Conservation (phyloP, 73 alveolate genomes). For the Tetrahymena elliotti region DNA sequence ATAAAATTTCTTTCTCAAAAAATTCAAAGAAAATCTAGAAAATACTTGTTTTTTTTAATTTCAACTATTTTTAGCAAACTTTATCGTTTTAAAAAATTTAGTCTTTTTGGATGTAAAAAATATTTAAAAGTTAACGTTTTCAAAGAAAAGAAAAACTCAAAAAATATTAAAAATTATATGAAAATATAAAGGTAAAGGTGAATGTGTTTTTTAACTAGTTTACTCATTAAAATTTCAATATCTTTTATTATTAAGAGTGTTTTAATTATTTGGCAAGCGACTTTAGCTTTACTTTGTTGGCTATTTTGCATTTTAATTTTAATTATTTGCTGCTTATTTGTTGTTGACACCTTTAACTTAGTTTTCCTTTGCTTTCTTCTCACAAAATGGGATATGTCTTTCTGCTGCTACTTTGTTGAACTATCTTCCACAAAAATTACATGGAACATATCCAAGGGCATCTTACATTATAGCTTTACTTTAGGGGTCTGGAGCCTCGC, state of each 20-base stretch:
- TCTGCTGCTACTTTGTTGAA: slow-evolving; percentile 49
- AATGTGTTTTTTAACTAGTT: no score
- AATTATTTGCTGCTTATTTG: neutral
- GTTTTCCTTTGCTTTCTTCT: slow-evolving; percentile 37
- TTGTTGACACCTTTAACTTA: slow-evolving; percentile 15
- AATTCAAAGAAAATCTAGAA: no score
- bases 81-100: no score
- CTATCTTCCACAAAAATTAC: slow-evolving; percentile 50
- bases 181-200: no score
- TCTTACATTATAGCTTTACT: neutral
- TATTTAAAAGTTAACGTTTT: no score
- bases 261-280: neutral
- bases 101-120: no score
- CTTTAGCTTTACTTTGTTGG: neutral
- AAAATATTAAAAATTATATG: no score
- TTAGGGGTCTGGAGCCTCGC: neutral
- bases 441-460: slow-evolving; percentile 29
- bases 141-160: neutral
- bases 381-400: slow-evolving; percentile 56
- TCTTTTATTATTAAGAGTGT: neutral
- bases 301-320: neutral
- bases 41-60: no score
- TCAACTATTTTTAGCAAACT: no score
- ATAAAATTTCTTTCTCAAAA: no score
- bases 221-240: neutral